Evolutionary conservation across 257 asterid species (phyloP), one percentile per base, ranked within the genome.

Genomic region (Rehmannia glutinosa): DNA sequence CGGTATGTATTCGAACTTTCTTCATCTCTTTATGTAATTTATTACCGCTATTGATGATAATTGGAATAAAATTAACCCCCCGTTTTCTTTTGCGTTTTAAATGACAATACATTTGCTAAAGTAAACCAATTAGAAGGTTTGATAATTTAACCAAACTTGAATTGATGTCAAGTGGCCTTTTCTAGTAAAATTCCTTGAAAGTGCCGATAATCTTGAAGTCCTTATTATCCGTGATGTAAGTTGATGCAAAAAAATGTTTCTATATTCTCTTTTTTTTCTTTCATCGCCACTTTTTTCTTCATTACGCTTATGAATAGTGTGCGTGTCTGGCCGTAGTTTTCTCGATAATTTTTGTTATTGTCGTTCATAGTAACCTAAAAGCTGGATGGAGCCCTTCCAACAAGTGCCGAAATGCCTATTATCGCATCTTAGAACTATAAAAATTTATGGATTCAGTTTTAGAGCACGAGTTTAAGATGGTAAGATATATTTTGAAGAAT

Each of bases 181-280:
- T 9, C 20, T 65, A 0, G 1, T 12, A 20, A 35, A 21, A 15
- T 38, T 65, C 36, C 49, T 65, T 33, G 61, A 33, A 35, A 20
- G 23, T 11, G 71, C 62, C 19, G 20, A 33, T 13, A 65, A 65
- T 49, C 62, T 65, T 65, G 16, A 50, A 65, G 23, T 35, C 21
- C 49, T 65, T 5, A 24, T 50, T 21, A 20, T 50, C 46, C 20
- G 2, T 35, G 13, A 39, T 39, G 72, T 66, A n/a, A n/a, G n/a
- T 51, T 51, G 60, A 3, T 2, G 21, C 7, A 0, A 47, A 10
- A 52, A 52, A 19, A 19, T 42, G 8, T 17, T 47, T 47, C 19
- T 47, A 47, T 47, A n/a, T 42, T 42, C n/a, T 42, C 19, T 11
- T 6, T n/a, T n/a, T n/a, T n/a, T n/a, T n/a, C n/a, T n/a, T n/a